Percentiles rank a stretch among this genome's conserved stretches.
Evolutionary conservation across 2,329 filamentous ascomycete genomes (phyloP).

Genomic region (Zarea fungicola): DNA sequence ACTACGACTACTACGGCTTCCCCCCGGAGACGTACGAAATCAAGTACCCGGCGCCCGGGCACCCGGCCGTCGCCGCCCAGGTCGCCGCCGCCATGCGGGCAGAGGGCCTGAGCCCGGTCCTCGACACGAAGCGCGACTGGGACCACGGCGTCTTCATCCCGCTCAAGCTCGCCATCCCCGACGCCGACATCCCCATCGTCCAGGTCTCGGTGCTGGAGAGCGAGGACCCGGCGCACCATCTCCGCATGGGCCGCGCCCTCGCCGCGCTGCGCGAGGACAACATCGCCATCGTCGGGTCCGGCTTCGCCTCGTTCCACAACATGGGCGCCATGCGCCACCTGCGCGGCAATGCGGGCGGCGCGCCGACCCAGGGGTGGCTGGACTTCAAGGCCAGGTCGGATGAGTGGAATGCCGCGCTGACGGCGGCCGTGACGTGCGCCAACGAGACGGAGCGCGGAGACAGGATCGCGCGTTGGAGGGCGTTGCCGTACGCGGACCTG

Average conservation of each 20-base stretch:
- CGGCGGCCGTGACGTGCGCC: conserved; percentile 31
- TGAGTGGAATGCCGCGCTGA: conserved; percentile 44
- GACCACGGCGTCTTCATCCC: conserved; percentile 59
- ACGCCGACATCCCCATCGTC: conserved; percentile 49
- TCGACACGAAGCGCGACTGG: conserved; percentile 43
- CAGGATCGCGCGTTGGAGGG: conserved; percentile 42
- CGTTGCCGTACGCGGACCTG: conserved; percentile 41
- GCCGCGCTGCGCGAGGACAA: conserved; percentile 43
- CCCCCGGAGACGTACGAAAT: conserved; percentile 50
- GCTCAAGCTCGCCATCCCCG: conserved; percentile 48
- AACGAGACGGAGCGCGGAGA: conserved; percentile 30
- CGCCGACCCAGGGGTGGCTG: conserved; percentile 3
- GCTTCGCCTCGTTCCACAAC: conserved; percentile 56
- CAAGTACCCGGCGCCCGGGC: conserved; percentile 52
- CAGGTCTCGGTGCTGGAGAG: conserved; percentile 50
- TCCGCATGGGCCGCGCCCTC: conserved; percentile 49
- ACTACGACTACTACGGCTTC: conserved; percentile 58
- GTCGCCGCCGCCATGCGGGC: conserved; percentile 40
- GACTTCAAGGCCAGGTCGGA: conserved; percentile 24
- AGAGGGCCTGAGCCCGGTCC: conserved; percentile 38
- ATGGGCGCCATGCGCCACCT: conserved; percentile 40
- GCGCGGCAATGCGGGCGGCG: background rate
- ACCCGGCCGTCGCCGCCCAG: conserved; percentile 46
- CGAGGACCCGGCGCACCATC: conserved; percentile 44
- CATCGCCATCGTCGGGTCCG: conserved; percentile 56